A percentile compares a stretch with the other conserved stretches of the same genome.
Evolutionary conservation across 805 yeast genomes (phyloP).

Genomic region (Candida germanica): DNA sequence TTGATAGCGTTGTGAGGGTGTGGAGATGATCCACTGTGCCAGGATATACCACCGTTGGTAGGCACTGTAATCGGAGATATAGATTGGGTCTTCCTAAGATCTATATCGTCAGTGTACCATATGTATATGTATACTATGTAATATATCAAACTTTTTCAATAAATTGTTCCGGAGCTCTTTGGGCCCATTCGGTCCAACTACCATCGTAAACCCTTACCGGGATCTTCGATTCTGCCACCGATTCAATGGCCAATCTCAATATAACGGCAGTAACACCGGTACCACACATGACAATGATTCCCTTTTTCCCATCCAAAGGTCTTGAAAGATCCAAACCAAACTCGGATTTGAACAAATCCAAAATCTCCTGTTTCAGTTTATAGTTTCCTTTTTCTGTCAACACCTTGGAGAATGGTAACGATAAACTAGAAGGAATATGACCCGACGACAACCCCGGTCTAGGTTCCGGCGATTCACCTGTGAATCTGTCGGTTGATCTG

Average conservation of each 20-base stretch:
- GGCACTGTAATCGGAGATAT: no score
- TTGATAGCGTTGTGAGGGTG: constrained; percentile 52
- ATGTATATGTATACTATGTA: not conserved
- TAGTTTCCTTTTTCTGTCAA: constrained; percentile 48
- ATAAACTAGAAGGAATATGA: constrained; percentile 78
- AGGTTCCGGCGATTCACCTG: constrained; percentile 84
- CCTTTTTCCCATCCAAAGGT: constrained; percentile 36
- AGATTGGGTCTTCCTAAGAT: no score
- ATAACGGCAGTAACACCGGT: constrained; percentile 95
- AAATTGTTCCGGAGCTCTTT: constrained; percentile 56
- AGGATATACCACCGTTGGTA: no score
- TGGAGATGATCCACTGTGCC: no score
- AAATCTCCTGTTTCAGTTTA: constrained; percentile 46
- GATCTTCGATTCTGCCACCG: constrained; percentile 32
- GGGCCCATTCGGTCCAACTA: constrained; percentile 86
- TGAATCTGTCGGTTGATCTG: constrained; percentile 68
- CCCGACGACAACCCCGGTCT: constrained; percentile 86
- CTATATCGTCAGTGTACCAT: no score
- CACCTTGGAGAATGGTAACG: constrained; percentile 70
- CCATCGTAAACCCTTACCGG: constrained; percentile 63
- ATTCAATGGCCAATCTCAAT: constrained; percentile 63
- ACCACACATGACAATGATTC: constrained; percentile 87
- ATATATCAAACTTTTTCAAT: constrained; percentile 38
- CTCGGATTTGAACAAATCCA: constrained; percentile 39
- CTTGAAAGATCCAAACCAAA: constrained; percentile 31